Evolutionary conservation across 1,139 yeast species (phyloP).

Genomic region (Candida sp.): DNA sequence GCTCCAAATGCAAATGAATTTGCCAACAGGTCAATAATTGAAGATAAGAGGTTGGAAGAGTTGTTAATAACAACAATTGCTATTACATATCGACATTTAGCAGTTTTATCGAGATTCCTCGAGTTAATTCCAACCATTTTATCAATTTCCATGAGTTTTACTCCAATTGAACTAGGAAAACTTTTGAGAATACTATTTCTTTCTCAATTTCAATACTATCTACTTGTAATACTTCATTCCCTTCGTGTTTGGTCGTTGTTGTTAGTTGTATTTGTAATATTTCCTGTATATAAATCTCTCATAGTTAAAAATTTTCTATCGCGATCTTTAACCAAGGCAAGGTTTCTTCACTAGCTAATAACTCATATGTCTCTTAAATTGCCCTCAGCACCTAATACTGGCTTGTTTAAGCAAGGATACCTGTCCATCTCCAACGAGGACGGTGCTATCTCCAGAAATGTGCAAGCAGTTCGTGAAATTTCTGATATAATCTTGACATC

Average conservation of each 20-base stretch:
- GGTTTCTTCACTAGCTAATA: neutral
- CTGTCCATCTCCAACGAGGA: constrained; percentile 85
- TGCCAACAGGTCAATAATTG: too few species aligned
- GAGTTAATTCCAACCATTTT: too few species aligned
- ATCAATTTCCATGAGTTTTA: too few species aligned
- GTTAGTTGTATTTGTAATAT: neutral
- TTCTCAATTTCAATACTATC: too few species aligned
- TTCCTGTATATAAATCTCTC: neutral
- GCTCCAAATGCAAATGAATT: too few species aligned
- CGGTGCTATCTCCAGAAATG: constrained; percentile 91
- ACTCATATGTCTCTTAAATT: constrained; percentile 75
- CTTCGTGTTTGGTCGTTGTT: neutral
- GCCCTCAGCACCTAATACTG: constrained; percentile 92
- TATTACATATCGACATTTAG: neutral
- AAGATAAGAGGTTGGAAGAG: too few species aligned
- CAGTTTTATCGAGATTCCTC: neutral
- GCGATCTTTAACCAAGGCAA: neutral
- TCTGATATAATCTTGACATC: constrained; percentile 89
- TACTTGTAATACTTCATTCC: neutral
- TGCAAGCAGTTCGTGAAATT: constrained; percentile 92
- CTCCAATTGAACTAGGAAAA: too few species aligned
- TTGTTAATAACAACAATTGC: neutral
- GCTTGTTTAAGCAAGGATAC: constrained; percentile 96
- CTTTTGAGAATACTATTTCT: too few species aligned
- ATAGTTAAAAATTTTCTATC: neutral